Base-by-base conservation (phyloP, 805 yeast genomes). In the Dipodascus geniculatus region DNA sequence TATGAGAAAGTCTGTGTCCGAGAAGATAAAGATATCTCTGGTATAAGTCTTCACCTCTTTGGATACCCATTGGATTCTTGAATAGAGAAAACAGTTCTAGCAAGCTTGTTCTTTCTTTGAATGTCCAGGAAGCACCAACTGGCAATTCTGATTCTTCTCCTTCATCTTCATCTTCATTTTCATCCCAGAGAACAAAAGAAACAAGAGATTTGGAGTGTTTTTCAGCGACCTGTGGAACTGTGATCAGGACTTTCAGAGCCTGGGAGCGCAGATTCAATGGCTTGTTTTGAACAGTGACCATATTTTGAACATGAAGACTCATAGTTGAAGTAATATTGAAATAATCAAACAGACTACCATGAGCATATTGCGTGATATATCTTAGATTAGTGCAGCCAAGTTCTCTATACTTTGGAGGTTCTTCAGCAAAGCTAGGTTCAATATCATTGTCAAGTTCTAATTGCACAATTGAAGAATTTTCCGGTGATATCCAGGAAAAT, bases 141-240 rank as follows among this genome's bases (percentile, higher is more conserved):
- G 14, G 50, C 24, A 38, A 62, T n/a, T 59, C 63, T 1, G 59
- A 61, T 16, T 54, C 55, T 3, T 63, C 64, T 8, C 59, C 65
- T 1, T 61, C 66, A 1, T 57, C 60, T n/a, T 54, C 60, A 1
- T 57, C 60, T 17, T 54, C 60, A 14, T 64, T 68, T 24, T 68
- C 71, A 23, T 68, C 69, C 50, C 53, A 75, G 42, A 77, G 69
- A 4, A 91, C 68, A 53, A 78, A 75, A 0, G 90, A 84, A 4
- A 82, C 77, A 20, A 91, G 65, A 8, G 68, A 70, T 1, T 69
- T 58, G 1, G 83, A 79, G 60, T 84, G 77, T 19, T 69, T 66
- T 65, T 91, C 97, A 0, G 88, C 91, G 42, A 86, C 58, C 14
- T 71, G 69, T 0, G 96, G 88, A n/a, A 83, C 70, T 22, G 73